Percentiles rank a stretch among this genome's conserved stretches.
Evolutionary conservation across 2,329 filamentous ascomycete genomes (phyloP).

Genomic region (Elsinoe perseae): DNA sequence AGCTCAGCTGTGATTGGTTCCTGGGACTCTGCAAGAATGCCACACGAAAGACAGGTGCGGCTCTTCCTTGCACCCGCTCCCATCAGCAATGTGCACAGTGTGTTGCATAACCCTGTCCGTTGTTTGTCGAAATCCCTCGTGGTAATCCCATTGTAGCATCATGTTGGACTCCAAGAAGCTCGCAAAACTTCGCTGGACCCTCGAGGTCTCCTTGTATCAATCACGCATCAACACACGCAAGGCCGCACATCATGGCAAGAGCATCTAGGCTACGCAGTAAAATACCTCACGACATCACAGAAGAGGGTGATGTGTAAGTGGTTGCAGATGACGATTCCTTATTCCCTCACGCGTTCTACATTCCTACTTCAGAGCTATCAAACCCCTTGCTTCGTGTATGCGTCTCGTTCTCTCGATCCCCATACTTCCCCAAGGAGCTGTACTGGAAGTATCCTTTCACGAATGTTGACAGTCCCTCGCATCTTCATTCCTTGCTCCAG

Average conservation of each 20-base stretch:
- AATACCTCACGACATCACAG: too few species aligned
- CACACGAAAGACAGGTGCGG: background rate
- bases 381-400: background rate
- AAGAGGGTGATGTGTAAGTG: background rate
- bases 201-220: background rate
- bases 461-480: conserved; percentile 8
- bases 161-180: too few species aligned
- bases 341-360: background rate
- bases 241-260: background rate
- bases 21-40: background rate
- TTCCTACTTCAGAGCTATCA: background rate
- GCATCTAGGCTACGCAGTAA: background rate
- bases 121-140: too few species aligned
- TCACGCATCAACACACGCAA: background rate
- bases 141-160: too few species aligned
- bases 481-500: conserved; percentile 12
- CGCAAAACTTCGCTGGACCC: too few species aligned
- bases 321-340: background rate
- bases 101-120: too few species aligned
- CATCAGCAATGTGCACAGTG: too few species aligned
- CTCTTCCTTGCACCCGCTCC: too few species aligned
- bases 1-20: background rate
- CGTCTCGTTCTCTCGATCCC: conserved; percentile 3
- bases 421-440: background rate
- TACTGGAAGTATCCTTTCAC: background rate